Evolutionary conservation across 306 rosid species (phyloP).

Genomic region (Vicia faba): DNA sequence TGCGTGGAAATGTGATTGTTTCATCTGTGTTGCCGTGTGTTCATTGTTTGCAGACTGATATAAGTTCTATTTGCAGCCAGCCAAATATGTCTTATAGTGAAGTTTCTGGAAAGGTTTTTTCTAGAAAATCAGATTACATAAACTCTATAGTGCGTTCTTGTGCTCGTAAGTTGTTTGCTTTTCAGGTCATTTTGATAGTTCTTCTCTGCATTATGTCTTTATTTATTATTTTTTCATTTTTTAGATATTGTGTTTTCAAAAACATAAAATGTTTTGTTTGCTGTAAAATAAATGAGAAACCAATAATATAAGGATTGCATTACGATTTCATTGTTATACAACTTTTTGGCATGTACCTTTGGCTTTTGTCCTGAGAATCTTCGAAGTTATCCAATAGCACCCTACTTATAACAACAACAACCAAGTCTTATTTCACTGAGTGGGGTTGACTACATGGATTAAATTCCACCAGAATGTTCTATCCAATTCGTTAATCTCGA

Average conservation of each 20-base stretch:
- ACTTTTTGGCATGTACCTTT: not conserved
- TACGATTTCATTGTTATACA: slow-evolving; percentile 8
- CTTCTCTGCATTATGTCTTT: slow-evolving; percentile 17
- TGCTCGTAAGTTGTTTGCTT: slow-evolving; percentile 79
- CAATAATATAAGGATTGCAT: slow-evolving; percentile 4
- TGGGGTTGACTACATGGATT: no score
- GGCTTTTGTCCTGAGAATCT: slow-evolving; percentile 23
- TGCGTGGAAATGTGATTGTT: slow-evolving; percentile 34
- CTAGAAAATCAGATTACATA: slow-evolving; percentile 78
- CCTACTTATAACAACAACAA: not conserved
- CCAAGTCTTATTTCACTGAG: no score
- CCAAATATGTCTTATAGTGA: slow-evolving; percentile 80
- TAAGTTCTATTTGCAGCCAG: slow-evolving; percentile 75
- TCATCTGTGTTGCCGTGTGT: slow-evolving; percentile 10
- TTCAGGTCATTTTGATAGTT: slow-evolving; percentile 36
- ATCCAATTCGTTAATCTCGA: no score
- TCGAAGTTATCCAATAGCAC: not conserved
- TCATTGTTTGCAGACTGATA: slow-evolving; percentile 79
- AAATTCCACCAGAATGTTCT: no score
- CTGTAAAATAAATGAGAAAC: slow-evolving; percentile 5
- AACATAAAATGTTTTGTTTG: slow-evolving; percentile 23
- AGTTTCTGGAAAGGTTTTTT: slow-evolving; percentile 72
- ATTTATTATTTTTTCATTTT: slow-evolving; percentile 19
- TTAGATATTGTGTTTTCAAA: slow-evolving; percentile 13
- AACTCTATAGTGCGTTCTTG: slow-evolving; percentile 88